These are phyloP conservation scores for Arthrobotrys musiformis DNA, from an alignment of 2,329 filamentous ascomycete genomes.

Conservation along the genomic window DNA sequence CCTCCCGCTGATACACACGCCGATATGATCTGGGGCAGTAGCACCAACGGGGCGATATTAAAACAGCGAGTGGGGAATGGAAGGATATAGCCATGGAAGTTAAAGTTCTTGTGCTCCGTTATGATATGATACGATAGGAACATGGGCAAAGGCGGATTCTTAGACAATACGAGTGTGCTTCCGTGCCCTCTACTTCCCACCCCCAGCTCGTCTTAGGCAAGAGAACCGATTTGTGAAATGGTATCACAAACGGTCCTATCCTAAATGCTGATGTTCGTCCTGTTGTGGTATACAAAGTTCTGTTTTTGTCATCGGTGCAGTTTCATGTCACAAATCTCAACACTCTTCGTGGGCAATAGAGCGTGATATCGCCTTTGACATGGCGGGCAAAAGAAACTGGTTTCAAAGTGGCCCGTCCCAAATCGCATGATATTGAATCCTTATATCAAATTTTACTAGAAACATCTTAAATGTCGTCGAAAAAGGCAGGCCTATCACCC, in stretches of 20 bases:
- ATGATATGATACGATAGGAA: not conserved
- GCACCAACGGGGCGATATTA: conserved; percentile 10
- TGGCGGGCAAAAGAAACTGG: not conserved
- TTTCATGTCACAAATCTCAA: conserved; percentile 20
- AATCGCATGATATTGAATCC: not conserved
- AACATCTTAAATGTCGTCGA: not conserved
- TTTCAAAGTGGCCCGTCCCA: not conserved
- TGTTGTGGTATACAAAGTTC: conserved; percentile 40
- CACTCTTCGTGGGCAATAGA: not conserved
- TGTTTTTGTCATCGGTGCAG: not conserved
- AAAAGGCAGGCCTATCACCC: not conserved
- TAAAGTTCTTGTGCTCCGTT: not conserved
- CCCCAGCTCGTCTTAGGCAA: conserved; percentile 3
- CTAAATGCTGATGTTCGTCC: conserved; percentile 1
- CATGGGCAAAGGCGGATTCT: not conserved
- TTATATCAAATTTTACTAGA: not conserved
- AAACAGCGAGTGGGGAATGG: not conserved
- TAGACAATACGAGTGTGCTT: not conserved
- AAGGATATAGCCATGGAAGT: not conserved
- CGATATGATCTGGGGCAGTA: conserved; percentile 42
- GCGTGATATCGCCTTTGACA: not conserved
- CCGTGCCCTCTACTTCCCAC: not conserved
- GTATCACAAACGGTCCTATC: conserved; percentile 16
- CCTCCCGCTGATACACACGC: conserved; percentile 23
- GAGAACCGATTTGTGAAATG: conserved; percentile 33